Evolutionary conservation across 129 eudicot species (phyloP).

Genomic region (Smallanthus sonchifolius): DNA sequence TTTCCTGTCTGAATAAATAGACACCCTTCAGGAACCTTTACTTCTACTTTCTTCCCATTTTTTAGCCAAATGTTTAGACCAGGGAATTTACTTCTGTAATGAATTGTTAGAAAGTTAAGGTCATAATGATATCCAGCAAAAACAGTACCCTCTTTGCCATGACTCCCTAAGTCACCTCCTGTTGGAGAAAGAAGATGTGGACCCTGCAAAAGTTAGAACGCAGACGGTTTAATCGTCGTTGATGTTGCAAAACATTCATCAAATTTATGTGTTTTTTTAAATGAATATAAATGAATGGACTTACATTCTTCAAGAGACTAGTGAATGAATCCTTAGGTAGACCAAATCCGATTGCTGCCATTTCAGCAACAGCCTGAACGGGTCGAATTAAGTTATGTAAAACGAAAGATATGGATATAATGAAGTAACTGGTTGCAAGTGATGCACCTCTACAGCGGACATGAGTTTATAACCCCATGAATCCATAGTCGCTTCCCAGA

Average conservation of each 20-base stretch:
- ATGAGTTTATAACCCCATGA: slow-evolving; percentile 80
- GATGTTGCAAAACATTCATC: background rate
- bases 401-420: background rate
- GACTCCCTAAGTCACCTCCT: slow-evolving; percentile 67
- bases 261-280: background rate
- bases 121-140: slow-evolving; percentile 97
- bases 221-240: background rate
- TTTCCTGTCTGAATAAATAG: slow-evolving; percentile 93
- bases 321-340: slow-evolving; percentile 82
- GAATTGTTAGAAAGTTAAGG: slow-evolving; percentile 86
- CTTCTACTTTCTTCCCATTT: slow-evolving; percentile 81
- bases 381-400: background rate
- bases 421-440: background rate
- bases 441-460: slow-evolving; percentile 65
- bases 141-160: slow-evolving; percentile 81
- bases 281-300: background rate
- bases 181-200: slow-evolving; percentile 98
- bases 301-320: slow-evolving; percentile 71
- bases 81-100: slow-evolving; percentile 89
- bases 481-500: slow-evolving; percentile 83
- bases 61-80: slow-evolving; percentile 86
- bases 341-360: slow-evolving; percentile 95
- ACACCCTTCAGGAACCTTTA: slow-evolving; percentile 90
- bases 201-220: slow-evolving; percentile 38
- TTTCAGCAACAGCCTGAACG: slow-evolving; percentile 78